Evolutionary conservation across 2,329 filamentous ascomycete genomes (phyloP).

Genomic region (Xylariaceae sp.): DNA sequence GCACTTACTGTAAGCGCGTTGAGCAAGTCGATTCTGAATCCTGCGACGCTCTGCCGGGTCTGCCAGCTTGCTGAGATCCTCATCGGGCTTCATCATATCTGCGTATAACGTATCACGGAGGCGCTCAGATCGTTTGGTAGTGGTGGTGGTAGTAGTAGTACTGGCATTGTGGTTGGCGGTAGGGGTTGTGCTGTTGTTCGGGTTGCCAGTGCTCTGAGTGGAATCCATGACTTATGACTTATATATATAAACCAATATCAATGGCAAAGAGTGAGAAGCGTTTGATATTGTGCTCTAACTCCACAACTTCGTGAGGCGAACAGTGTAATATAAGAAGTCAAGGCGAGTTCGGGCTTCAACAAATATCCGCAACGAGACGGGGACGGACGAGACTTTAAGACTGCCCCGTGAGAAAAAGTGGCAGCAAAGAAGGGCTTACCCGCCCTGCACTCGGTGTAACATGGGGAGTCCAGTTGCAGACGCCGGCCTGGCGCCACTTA

Average conservation of each 20-base stretch:
- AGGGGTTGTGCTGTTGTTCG: neutral
- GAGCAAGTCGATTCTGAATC: conserved; percentile 24
- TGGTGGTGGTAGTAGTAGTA: neutral
- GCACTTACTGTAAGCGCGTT: conserved; percentile 24
- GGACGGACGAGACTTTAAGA: conserved; percentile 16
- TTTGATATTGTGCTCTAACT: conserved; percentile 11
- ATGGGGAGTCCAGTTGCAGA: conserved; percentile 3
- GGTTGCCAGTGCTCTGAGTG: conserved; percentile 11
- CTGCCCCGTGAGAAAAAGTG: neutral
- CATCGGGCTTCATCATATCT: conserved; percentile 26
- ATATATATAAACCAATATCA: neutral
- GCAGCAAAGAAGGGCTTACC: neutral
- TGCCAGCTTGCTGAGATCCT: conserved; percentile 24
- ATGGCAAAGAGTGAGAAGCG: conserved; percentile 9
- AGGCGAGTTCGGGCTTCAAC: conserved; percentile 13
- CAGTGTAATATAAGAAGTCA: conserved; percentile 4
- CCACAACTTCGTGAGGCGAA: conserved; percentile 5
- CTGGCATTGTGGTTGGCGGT: too few species aligned
- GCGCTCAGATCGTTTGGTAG: conserved; percentile 21
- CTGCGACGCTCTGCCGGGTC: conserved; percentile 22
- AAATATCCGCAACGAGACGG: conserved; percentile 12
- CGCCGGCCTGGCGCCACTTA: conserved; percentile 16
- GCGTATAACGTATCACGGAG: conserved; percentile 24
- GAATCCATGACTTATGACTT: neutral
- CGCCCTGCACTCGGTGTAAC: neutral